These are phyloP conservation scores for Mikania micrantha DNA, from an alignment of 129 eudicot species.

Conservation along the genomic window DNA sequence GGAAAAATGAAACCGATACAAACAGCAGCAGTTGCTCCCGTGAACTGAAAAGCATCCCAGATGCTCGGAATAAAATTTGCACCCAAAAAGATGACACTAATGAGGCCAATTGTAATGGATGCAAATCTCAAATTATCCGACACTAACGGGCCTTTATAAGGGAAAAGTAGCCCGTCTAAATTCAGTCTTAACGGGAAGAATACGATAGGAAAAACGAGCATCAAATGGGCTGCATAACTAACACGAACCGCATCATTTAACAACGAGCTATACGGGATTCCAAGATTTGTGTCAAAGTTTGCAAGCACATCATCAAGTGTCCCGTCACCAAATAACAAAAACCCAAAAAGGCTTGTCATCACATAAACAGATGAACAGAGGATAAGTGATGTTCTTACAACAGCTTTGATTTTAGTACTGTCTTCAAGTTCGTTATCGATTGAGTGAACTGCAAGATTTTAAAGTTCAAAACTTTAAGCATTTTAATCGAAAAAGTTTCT, in stretches of 20 bases:
- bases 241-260: conserved; percentile 85
- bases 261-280: conserved; percentile 68
- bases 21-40: conserved; percentile 90
- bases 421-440: conserved; percentile 85
- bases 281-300: conserved; percentile 77
- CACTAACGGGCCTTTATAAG: conserved; percentile 53
- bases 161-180: conserved; percentile 70
- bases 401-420: conserved; percentile 52
- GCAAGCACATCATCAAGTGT: conserved; percentile 90
- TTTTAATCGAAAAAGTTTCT: not conserved
- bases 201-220: conserved; percentile 93
- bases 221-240: conserved; percentile 90
- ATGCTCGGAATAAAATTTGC: conserved; percentile 88
- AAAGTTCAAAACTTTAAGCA: conserved; percentile 13
- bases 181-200: conserved; percentile 74
- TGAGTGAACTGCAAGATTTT: conserved; percentile 66
- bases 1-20: conserved; percentile 78
- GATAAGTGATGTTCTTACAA: conserved; percentile 62
- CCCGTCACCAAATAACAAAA: conserved; percentile 74
- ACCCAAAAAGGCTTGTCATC: conserved; percentile 84
- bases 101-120: conserved; percentile 49
- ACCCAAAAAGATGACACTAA: conserved; percentile 57
- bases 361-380: conserved; percentile 77
- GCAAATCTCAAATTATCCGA: conserved; percentile 62
- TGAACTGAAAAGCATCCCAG: conserved; percentile 90